Base-by-base conservation (phyloP, 345 rosid species). In the Citrus reticulata region DNA sequence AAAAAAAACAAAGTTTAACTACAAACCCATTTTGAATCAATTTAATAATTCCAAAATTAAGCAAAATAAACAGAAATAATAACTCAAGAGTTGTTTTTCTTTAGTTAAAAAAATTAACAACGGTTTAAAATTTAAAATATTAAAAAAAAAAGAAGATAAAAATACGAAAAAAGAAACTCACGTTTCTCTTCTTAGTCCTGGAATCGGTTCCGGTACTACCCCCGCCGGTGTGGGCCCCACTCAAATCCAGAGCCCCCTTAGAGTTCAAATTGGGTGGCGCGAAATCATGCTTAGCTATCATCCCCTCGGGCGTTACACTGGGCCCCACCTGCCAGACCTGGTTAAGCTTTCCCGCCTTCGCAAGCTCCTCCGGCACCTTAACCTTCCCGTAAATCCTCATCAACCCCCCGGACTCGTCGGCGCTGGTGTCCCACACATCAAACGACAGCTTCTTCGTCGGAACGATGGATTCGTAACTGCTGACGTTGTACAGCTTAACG, bases 281-380 rank as follows among this genome's bases (percentile, higher is more conserved):
- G 74, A 87, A 81, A 4, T 29, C 86, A 59, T 92, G 93, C 49
- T 70, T 81, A 14, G 14, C 78, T 64, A 82, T 74, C 49, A 0
- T 16, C 3, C 86, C 90, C 7, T 42, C 46, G 0, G 83, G 34
- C 32, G 54, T 68, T 3, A 86, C 79, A 10, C 72, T 39, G 27
- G 94, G 90, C 32, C 97, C 98, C 0, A 93, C 87, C 78, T 95
- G 97, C 98, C 98, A 95, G 13, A 93, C 92, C 83, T 93, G 97
- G 79, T 95, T 90, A 6, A 92, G 73, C 51, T 81, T 83, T 54
- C 87, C 88, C 9, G 63, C 80, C n/a, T 86, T 84, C 34, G 84
- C 88, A 29, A 86, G 82, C 54, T 83, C 83, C 57, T 85, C 87
- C 70, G 98, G 92, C 57, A 95, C 84, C 79, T 93, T 87, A 54